Evolutionary conservation across 2,329 filamentous ascomycete genomes (phyloP), one percentile per base, ranked within the genome.

Genomic region (Fusarium pseudoanthophilum): DNA sequence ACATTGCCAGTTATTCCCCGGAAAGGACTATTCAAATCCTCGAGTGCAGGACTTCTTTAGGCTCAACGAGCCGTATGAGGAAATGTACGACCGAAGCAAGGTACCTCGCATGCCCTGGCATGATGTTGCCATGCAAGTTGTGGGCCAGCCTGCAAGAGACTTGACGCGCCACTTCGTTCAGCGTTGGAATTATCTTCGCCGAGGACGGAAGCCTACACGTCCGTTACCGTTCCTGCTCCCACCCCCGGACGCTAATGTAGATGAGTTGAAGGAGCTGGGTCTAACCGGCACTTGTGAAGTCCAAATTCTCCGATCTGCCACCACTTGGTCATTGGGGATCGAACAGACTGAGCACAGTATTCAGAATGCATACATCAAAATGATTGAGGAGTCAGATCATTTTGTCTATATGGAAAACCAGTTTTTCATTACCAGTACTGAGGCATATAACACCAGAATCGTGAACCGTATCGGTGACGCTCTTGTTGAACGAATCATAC

Each of bases 391-490:
- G 73, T 98, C 95, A 4, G 94, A 99, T 53, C 96, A 98, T 81
- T 97, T 98, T 78, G 94, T 98, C 58, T 98, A 99, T 82, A 97
- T 98, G 74, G 96, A 99, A 81, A 99, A 99, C 80, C 96, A 99
- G 79, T 99, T 98, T 83, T 99, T 97, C 85, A 93, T 99, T 81
- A 97, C 94, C 40, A 97, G 94, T 75, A 96, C 93, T 57, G 93
- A 96, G 78, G 95, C 95, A 10, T 91, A 97, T 76, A 93, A 93
- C 59, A 93, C 92, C 18, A 94, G 92, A 79, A 96, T 99, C 72
- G 89, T 94, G 80, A 99, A 99, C 82, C 91, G 92, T 74, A 98
- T 99, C 75, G 95, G 95, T 57, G 95, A 98, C 83, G 95, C 96
- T 7, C 86, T 99, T 37, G 95, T 98, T 14, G 93, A 97, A 77